Percentiles rank a stretch among this genome's conserved stretches.
Evolutionary conservation across 768 basidiomycete genomes (phyloP).

Genomic region (Collybia sp.): DNA sequence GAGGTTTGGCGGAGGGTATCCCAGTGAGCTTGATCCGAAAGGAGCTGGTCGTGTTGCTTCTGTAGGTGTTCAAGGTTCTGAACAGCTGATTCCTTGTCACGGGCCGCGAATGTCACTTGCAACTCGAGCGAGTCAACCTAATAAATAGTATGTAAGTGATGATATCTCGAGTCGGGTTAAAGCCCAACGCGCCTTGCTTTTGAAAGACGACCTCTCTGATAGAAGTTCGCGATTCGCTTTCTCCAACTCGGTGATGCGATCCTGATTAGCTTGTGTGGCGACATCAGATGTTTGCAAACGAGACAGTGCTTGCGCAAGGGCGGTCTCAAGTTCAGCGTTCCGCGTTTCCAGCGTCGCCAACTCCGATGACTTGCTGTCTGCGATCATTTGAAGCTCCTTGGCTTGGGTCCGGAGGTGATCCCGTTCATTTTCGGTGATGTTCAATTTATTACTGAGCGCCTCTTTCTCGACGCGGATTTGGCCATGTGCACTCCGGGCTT

Average conservation of each 20-base stretch:
- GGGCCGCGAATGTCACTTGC: constrained; percentile 47
- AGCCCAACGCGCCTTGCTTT: constrained; percentile 48
- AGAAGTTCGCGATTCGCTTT: constrained; percentile 47
- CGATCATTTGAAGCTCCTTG: constrained; percentile 46
- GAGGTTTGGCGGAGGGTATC: constrained; percentile 66
- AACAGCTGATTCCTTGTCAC: constrained; percentile 57
- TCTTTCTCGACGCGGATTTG: constrained; percentile 84
- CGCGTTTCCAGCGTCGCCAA: constrained; percentile 40
- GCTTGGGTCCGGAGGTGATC: constrained; percentile 53
- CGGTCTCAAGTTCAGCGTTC: constrained; percentile 65
- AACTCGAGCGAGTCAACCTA: constrained; percentile 62
- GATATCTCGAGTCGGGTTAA: constrained; percentile 5
- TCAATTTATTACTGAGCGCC: constrained; percentile 56
- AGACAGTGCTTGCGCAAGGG: constrained; percentile 66
- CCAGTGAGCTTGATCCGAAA: constrained; percentile 70
- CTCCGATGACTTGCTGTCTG: constrained; percentile 40
- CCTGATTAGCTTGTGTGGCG: constrained; percentile 51
- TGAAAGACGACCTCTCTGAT: constrained; percentile 53
- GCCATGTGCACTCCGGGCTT: constrained; percentile 73
- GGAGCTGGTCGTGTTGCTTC: constrained; percentile 54
- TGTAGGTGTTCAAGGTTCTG: constrained; percentile 50
- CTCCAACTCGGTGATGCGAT: constrained; percentile 61
- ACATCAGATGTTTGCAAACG: constrained; percentile 73
- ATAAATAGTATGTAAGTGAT: constrained; percentile 6
- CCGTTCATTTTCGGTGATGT: constrained; percentile 57